phyloP scores from a whole-genome alignment of 345 rosid genomes.

The Combretum micranthum region DNA sequence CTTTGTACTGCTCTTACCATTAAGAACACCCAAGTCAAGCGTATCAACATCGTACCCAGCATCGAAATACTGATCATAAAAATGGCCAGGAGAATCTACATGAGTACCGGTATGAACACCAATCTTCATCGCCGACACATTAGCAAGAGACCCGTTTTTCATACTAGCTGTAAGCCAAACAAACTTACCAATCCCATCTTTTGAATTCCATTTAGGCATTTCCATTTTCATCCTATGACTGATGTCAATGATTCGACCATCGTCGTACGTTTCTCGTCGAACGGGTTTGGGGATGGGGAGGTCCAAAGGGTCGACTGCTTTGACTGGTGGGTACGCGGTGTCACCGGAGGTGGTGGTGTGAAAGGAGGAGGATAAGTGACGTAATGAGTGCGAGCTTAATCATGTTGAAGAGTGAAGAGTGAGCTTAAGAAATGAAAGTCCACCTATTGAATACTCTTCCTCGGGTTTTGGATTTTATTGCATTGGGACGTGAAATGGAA shows the following conservation, averaged over 20 bases:
- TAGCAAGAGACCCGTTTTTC: conserved; percentile 33
- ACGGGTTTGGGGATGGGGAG: conserved; percentile 4
- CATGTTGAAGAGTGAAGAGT: too few species aligned
- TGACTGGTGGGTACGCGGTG: too few species aligned
- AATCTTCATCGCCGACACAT: conserved; percentile 27
- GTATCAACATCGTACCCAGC: conserved; percentile 39
- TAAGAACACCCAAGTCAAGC: conserved; percentile 38
- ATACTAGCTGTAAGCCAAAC: conserved; percentile 29
- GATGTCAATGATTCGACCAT: conserved; percentile 36
- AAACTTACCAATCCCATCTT: conserved; percentile 33
- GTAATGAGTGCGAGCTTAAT: neutral
- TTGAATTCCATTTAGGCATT: conserved; percentile 28
- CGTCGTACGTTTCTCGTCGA: conserved; percentile 23
- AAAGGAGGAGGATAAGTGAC: neutral
- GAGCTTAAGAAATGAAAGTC: too few species aligned
- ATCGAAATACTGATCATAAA: conserved; percentile 34
- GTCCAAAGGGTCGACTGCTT: too few species aligned
- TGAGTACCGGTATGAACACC: conserved; percentile 45
- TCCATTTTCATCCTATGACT: conserved; percentile 24
- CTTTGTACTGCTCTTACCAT: too few species aligned
- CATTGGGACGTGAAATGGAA: too few species aligned
- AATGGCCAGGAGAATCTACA: conserved; percentile 48
- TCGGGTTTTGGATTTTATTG: too few species aligned
- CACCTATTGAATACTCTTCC: too few species aligned
- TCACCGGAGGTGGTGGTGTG: neutral